These are phyloP conservation scores for Aspergillus campestris DNA, from an alignment of 495 filamentous ascomycete genomes.

Conservation along the genomic window DNA sequence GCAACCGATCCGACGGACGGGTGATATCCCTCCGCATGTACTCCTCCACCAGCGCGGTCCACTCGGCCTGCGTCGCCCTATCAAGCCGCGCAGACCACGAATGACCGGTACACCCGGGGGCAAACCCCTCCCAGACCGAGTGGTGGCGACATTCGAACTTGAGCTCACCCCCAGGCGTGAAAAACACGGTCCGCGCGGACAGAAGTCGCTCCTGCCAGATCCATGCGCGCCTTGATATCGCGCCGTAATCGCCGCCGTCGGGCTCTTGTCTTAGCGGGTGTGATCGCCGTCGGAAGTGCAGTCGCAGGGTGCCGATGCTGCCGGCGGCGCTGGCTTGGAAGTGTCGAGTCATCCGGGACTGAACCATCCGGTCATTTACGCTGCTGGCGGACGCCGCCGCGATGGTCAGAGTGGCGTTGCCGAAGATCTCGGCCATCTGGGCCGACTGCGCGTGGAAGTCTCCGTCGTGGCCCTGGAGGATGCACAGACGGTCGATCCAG, in stretches of 20 bases:
- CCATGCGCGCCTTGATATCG: not conserved
- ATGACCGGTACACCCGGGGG: too few species aligned
- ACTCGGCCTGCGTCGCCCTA: too few species aligned
- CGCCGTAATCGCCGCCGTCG: not conserved
- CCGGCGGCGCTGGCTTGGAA: too few species aligned
- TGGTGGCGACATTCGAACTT: not conserved
- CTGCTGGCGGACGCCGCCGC: not conserved
- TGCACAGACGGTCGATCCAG: not conserved
- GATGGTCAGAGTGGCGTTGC: not conserved
- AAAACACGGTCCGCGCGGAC: not conserved
- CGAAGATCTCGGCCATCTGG: not conserved
- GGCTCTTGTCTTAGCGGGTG: too few species aligned
- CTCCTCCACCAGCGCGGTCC: too few species aligned
- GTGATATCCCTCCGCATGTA: too few species aligned
- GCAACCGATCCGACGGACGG: too few species aligned
- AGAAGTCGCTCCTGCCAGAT: not conserved
- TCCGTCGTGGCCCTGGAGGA: not conserved
- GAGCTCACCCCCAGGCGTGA: not conserved
- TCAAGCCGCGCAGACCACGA: too few species aligned
- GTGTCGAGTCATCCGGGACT: too few species aligned
- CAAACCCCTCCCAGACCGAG: not conserved
- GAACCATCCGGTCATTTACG: not conserved
- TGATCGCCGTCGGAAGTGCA: too few species aligned
- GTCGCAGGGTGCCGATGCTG: too few species aligned
- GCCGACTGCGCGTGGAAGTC: not conserved